Conservation (phyloP, 176 grass and related monocot species). For the Alloteropsis semialata region DNA sequence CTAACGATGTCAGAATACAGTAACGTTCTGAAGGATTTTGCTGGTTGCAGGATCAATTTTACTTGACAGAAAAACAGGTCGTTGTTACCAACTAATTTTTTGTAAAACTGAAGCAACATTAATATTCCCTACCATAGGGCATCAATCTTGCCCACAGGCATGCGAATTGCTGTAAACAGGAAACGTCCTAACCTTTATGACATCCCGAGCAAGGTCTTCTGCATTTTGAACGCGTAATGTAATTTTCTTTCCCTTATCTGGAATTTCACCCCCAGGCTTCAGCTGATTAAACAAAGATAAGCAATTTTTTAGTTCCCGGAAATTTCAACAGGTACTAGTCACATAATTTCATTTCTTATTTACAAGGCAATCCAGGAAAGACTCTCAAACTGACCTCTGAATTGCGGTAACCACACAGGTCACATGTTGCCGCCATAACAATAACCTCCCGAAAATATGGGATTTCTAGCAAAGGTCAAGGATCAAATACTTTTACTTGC, state of each 20-base stretch:
- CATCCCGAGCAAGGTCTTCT: constrained; percentile 88
- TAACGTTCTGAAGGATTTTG: background rate
- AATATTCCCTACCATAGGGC: background rate
- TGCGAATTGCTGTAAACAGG: background rate
- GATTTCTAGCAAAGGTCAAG: constrained; percentile 68
- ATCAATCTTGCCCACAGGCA: background rate
- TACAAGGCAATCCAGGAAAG: background rate
- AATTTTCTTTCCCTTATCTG: constrained; percentile 74
- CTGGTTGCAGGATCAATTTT: background rate
- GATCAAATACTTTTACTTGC: constrained; percentile 25
- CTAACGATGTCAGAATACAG: background rate
- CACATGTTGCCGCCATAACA: constrained; percentile 86
- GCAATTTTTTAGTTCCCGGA: background rate
- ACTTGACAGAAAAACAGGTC: background rate
- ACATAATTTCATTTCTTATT: background rate
- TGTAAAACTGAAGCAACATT: background rate
- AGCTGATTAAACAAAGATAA: constrained; percentile 57
- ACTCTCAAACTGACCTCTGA: constrained; percentile 68
- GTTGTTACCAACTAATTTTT: background rate
- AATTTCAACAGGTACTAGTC: background rate
- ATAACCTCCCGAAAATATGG: constrained; percentile 94
- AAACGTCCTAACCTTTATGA: constrained; percentile 77
- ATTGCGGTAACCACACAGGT: constrained; percentile 85
- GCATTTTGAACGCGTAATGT: constrained; percentile 57
- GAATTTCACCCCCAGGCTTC: constrained; percentile 92